Percentiles rank a stretch among this genome's conserved stretches.
These are phyloP conservation scores for Clathrospora elynae DNA, from an alignment of 2,329 filamentous ascomycete species.

Conservation along the genomic window DNA sequence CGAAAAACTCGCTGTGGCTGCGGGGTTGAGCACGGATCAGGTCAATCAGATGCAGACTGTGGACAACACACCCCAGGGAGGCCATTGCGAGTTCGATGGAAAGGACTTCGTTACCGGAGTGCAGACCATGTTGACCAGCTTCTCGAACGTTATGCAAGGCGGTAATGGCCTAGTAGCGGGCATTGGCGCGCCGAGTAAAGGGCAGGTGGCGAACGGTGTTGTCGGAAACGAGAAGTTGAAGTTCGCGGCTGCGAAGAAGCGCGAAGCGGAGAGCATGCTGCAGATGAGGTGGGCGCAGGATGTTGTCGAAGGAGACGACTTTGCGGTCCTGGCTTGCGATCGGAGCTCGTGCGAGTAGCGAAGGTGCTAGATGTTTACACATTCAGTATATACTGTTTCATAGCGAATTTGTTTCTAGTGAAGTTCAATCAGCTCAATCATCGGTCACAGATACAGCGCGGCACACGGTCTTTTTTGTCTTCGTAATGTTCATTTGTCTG, in stretches of 20 bases:
- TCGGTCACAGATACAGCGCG: constrained; percentile 5
- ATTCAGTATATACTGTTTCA: constrained; percentile 11
- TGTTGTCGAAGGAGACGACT: constrained; percentile 28
- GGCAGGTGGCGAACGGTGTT: constrained; percentile 57
- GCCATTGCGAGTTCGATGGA: constrained; percentile 64
- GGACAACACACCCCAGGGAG: constrained; percentile 61
- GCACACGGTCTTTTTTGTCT: constrained; percentile 17
- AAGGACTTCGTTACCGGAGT: constrained; percentile 61
- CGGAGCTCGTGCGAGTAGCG: constrained; percentile 28
- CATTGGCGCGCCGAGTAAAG: constrained; percentile 49
- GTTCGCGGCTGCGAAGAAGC: constrained; percentile 44
- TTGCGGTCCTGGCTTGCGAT: constrained; percentile 31
- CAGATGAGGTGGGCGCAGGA: constrained; percentile 38
- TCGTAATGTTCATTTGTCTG: constrained; percentile 43
- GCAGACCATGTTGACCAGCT: constrained; percentile 62
- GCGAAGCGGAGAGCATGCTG: constrained; percentile 32
- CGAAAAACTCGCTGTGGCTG: constrained; percentile 53
- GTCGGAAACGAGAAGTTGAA: constrained; percentile 56
- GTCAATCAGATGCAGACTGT: constrained; percentile 62
- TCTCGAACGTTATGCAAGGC: constrained; percentile 59
- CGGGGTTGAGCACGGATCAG: constrained; percentile 53
- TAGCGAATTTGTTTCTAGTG: neutral
- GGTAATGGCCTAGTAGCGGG: constrained; percentile 58
- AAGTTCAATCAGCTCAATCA: constrained; percentile 2
- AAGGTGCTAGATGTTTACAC: neutral